Evolutionary conservation across 2,329 filamentous ascomycete genomes (phyloP).

Genomic region (Dactylellina sp.): DNA sequence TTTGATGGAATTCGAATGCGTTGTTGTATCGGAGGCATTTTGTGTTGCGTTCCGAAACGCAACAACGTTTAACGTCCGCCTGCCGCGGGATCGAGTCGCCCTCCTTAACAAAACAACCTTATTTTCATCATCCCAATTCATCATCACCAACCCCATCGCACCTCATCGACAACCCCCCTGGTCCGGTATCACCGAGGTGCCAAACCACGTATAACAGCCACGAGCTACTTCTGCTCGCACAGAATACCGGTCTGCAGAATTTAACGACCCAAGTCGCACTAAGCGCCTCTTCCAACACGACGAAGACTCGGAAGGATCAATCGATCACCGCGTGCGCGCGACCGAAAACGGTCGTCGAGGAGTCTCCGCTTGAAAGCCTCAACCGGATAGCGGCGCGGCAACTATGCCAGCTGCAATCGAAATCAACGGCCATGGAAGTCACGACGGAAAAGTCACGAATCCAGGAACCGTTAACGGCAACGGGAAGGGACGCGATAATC

Average conservation of each 20-base stretch:
- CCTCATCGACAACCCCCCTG: conserved; percentile 21
- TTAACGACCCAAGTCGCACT: neutral
- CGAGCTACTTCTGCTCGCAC: neutral
- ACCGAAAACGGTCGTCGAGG: conserved; percentile 54
- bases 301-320: conserved; percentile 16
- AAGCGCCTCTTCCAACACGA: conserved; percentile 9
- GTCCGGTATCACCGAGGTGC: neutral
- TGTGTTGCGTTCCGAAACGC: conserved; percentile 34
- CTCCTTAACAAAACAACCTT: conserved; percentile 46
- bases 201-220: neutral
- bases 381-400: conserved; percentile 50
- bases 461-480: conserved; percentile 48
- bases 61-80: conserved; percentile 34
- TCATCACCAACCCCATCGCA: conserved; percentile 37
- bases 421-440: conserved; percentile 55
- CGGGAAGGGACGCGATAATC: conserved; percentile 49
- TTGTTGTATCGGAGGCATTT: conserved; percentile 9
- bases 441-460: conserved; percentile 51
- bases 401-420: conserved; percentile 57
- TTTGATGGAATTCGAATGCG: neutral
- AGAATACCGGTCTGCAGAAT: neutral
- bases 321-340: conserved; percentile 53
- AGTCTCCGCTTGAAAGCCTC: conserved; percentile 48
- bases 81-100: conserved; percentile 45
- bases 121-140: conserved; percentile 35